Conservation (phyloP, 352 stramenopile species). For the Phytophthora uliginosa region DNA sequence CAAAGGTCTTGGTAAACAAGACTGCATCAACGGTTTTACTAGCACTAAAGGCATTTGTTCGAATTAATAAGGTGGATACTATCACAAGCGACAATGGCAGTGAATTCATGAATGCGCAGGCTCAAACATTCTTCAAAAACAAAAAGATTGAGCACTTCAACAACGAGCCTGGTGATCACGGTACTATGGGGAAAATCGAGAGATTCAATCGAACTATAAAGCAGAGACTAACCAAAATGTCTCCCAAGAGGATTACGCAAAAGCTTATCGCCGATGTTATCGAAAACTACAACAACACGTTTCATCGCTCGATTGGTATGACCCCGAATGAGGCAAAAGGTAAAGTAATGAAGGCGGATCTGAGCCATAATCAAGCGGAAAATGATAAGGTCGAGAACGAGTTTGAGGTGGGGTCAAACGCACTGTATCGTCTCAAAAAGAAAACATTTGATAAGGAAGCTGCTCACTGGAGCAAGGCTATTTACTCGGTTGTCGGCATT, state of each 20-base stretch:
- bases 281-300: neutral
- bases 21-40: neutral
- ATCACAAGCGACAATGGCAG: neutral
- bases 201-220: neutral
- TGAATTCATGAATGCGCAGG: neutral
- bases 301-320: neutral
- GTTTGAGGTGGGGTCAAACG: conserved; percentile 17
- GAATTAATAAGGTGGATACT: neutral
- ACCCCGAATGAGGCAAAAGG: neutral
- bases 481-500: conserved; percentile 31
- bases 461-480: conserved; percentile 28
- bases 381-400: neutral
- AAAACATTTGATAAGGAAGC: conserved; percentile 36
- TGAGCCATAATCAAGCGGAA: neutral
- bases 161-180: neutral
- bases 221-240: neutral
- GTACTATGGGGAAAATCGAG: neutral
- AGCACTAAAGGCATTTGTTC: neutral
- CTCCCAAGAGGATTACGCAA: neutral
- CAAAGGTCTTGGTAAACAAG: neutral
- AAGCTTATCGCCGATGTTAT: neutral
- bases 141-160: neutral
- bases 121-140: neutral
- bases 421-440: conserved; percentile 30
- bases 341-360: neutral